A percentile compares a stretch with the other conserved stretches of the same genome.
Conservation (phyloP, 345 rosid species). For the Capsella bursapastoris region DNA sequence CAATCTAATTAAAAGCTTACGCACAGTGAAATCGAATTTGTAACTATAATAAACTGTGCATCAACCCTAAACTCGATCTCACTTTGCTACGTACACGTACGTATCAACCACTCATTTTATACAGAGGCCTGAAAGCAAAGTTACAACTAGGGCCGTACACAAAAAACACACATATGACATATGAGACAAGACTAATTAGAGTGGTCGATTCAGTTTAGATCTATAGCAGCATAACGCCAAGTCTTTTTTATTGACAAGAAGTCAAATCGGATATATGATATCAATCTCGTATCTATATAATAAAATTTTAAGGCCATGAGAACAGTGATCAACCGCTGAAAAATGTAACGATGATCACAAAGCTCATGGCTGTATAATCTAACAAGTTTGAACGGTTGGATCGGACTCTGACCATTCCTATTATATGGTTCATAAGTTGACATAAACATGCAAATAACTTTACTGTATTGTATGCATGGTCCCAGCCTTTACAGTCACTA, state of each 20-base stretch:
- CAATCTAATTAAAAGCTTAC: neutral
- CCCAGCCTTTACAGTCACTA: slow-evolving; percentile 23
- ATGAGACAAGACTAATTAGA: slow-evolving; percentile 23
- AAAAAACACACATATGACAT: slow-evolving; percentile 13
- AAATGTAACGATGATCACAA: slow-evolving; percentile 17
- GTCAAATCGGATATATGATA: slow-evolving; percentile 1
- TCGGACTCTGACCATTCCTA: slow-evolving; percentile 15
- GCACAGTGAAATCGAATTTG: neutral
- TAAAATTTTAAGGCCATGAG: neutral
- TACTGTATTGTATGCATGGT: slow-evolving; percentile 7
- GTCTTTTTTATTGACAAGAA: neutral
- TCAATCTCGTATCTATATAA: too few species aligned
- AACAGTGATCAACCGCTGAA: slow-evolving; percentile 25
- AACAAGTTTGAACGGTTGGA: neutral
- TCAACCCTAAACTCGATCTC: neutral
- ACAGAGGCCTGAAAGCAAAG: neutral
- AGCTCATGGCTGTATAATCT: neutral
- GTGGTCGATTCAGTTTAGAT: slow-evolving; percentile 3
- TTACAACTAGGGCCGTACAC: neutral
- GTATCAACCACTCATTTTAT: neutral
- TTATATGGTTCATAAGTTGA: slow-evolving; percentile 15
- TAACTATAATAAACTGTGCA: neutral
- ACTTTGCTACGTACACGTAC: neutral
- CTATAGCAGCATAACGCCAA: slow-evolving; percentile 14
- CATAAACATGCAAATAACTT: slow-evolving; percentile 18